Evolutionary conservation across 495 filamentous ascomycete species (phyloP).

Genomic region (Thozetella sp.): DNA sequence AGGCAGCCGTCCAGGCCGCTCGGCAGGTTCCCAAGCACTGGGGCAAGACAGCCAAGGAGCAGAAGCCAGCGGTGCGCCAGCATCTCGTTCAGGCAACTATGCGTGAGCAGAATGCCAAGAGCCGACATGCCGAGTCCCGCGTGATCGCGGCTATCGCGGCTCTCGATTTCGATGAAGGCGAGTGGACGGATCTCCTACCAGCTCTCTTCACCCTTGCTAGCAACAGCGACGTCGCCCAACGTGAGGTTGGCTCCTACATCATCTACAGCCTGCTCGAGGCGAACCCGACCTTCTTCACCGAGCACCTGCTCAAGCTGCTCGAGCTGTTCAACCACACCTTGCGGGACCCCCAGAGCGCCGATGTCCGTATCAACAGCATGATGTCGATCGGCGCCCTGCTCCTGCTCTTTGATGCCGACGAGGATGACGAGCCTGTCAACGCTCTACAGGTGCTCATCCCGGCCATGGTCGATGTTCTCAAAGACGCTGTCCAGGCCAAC

Average conservation of each 20-base stretch:
- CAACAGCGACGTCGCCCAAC: constrained; percentile 71
- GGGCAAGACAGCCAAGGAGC: constrained; percentile 56
- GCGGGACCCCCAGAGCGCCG: constrained; percentile 82
- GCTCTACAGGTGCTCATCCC: constrained; percentile 79
- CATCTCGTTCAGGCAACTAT: constrained; percentile 82
- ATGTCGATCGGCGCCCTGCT: constrained; percentile 88
- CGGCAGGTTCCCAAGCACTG: constrained; percentile 87
- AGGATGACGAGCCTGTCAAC: constrained; percentile 70
- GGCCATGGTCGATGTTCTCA: constrained; percentile 86
- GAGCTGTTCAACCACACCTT: constrained; percentile 85
- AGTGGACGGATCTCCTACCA: constrained; percentile 83
- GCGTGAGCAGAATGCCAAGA: constrained; percentile 69
- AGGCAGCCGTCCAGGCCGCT: constrained; percentile 86
- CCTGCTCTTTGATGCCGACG: constrained; percentile 84
- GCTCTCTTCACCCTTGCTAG: constrained; percentile 73
- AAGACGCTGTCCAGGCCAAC: constrained; percentile 72
- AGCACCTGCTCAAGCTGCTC: constrained; percentile 77
- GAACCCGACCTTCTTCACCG: constrained; percentile 75
- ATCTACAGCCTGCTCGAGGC: constrained; percentile 89
- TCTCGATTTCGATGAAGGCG: constrained; percentile 80
- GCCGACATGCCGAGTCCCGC: constrained; percentile 84
- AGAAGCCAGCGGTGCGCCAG: constrained; percentile 76
- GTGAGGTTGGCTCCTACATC: constrained; percentile 90
- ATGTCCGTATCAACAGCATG: constrained; percentile 94
- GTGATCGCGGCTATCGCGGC: constrained; percentile 86